These are phyloP conservation scores for Candida michaelii DNA, from an alignment of 805 yeast genomes.

Conservation along the genomic window DNA sequence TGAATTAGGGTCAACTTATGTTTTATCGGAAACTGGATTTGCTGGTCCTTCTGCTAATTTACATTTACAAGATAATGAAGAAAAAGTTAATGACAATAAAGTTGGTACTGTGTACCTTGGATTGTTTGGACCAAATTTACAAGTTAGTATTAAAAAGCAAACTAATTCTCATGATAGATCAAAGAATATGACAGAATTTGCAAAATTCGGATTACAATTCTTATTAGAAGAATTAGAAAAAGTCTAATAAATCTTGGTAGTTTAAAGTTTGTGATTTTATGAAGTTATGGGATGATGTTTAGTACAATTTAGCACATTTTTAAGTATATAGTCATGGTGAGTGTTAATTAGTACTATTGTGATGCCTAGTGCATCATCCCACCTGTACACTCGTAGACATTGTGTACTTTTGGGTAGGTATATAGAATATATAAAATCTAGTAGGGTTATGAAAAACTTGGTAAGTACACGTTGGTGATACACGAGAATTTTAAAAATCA, in stretches of 20 bases:
- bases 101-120: slow-evolving; percentile 75
- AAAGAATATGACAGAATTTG: slow-evolving; percentile 74
- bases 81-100: slow-evolving; percentile 14
- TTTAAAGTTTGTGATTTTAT: too few relatives aligned
- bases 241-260: neutral
- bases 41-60: slow-evolving; percentile 68
- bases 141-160: slow-evolving; percentile 42
- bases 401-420: slow-evolving; percentile 1
- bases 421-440: neutral
- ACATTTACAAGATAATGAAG: slow-evolving; percentile 32
- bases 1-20: slow-evolving; percentile 81
- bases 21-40: slow-evolving; percentile 82
- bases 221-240: slow-evolving; percentile 49
- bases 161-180: slow-evolving; percentile 57
- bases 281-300: too few relatives aligned
- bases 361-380: too few relatives aligned
- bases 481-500: slow-evolving; percentile 7
- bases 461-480: slow-evolving; percentile 1
- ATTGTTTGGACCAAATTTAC: slow-evolving; percentile 62
- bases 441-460: neutral
- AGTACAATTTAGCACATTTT: too few relatives aligned
- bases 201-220: slow-evolving; percentile 61
- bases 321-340: too few relatives aligned
- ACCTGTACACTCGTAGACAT: too few relatives aligned
- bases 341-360: too few relatives aligned